Conservation (phyloP, 306 rosid species). For the Rosa chinensis region DNA sequence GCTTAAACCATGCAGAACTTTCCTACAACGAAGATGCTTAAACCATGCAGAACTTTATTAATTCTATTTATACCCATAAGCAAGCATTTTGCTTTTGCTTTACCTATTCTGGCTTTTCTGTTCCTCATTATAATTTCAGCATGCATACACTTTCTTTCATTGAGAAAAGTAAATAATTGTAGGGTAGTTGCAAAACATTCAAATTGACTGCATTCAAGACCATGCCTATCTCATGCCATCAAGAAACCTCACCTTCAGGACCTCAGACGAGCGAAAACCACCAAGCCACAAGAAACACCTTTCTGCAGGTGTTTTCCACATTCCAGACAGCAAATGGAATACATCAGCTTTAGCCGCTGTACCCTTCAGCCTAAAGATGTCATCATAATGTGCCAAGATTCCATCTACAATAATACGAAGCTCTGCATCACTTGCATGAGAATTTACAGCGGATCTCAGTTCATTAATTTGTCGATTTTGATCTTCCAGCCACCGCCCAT, state of each 20-base stretch:
- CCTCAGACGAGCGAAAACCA: slow-evolving; percentile 93
- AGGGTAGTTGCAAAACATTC: too few species aligned
- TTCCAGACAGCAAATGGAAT: slow-evolving; percentile 94
- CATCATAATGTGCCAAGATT: slow-evolving; percentile 83
- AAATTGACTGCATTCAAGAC: background rate
- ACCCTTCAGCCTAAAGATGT: slow-evolving; percentile 77
- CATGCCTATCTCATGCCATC: background rate
- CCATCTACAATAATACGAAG: slow-evolving; percentile 87
- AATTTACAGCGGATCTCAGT: slow-evolving; percentile 88
- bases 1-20: background rate
- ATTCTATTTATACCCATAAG: background rate
- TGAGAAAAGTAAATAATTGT: background rate
- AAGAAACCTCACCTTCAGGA: slow-evolving; percentile 72
- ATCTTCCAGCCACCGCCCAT: slow-evolving; percentile 93
- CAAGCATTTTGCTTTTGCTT: background rate
- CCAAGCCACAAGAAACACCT: slow-evolving; percentile 98
- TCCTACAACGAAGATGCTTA: background rate
- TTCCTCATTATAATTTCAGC: background rate
- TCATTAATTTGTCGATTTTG: slow-evolving; percentile 86
- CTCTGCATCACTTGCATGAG: slow-evolving; percentile 96
- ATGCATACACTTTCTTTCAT: background rate
- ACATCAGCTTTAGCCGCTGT: slow-evolving; percentile 91
- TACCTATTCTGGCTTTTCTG: background rate
- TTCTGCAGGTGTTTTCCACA: slow-evolving; percentile 99
- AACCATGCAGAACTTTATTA: background rate